Percentiles rank a stretch among this genome's conserved stretches.
These are phyloP conservation scores for Teratosphaeria pseudoeucalypti DNA, from an alignment of 2,329 filamentous ascomycete genomes.

Conservation along the genomic window DNA sequence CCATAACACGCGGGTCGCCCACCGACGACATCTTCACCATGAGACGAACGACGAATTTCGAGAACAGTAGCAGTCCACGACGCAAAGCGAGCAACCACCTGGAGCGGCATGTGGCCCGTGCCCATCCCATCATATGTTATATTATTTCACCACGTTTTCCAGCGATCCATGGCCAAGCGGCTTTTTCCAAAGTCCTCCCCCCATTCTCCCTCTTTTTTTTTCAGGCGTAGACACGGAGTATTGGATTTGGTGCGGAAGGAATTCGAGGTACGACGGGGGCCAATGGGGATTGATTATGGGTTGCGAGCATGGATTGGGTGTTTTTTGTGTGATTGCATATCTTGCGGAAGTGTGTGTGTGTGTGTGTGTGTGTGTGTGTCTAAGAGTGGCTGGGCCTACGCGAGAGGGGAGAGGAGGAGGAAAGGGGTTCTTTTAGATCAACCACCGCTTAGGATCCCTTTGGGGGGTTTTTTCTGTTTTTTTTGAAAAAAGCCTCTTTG, in stretches of 20 bases:
- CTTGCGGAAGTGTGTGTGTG: neutral
- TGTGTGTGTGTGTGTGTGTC: neutral
- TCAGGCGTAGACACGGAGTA: neutral
- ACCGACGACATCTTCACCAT: neutral
- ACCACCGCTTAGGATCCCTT: neutral
- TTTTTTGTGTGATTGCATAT: neutral
- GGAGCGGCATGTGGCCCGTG: neutral
- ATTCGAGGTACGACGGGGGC: neutral
- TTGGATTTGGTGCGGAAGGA: neutral
- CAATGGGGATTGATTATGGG: neutral
- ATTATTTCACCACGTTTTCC: neutral
- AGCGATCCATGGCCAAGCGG: neutral
- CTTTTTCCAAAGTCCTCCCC: neutral
- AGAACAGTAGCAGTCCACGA: neutral
- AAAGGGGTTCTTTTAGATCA: neutral
- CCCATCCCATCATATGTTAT: neutral
- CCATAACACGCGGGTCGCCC: neutral
- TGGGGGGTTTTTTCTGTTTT: neutral
- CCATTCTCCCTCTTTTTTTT: neutral
- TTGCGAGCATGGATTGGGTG: neutral
- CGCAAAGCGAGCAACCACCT: neutral
- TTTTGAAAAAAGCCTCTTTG: neutral
- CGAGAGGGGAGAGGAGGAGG: neutral
- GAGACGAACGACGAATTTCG: neutral
- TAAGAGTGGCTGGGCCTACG: no score